Conservation (phyloP, 2,329 filamentous ascomycete species). For the Thelonectria discophora region DNA sequence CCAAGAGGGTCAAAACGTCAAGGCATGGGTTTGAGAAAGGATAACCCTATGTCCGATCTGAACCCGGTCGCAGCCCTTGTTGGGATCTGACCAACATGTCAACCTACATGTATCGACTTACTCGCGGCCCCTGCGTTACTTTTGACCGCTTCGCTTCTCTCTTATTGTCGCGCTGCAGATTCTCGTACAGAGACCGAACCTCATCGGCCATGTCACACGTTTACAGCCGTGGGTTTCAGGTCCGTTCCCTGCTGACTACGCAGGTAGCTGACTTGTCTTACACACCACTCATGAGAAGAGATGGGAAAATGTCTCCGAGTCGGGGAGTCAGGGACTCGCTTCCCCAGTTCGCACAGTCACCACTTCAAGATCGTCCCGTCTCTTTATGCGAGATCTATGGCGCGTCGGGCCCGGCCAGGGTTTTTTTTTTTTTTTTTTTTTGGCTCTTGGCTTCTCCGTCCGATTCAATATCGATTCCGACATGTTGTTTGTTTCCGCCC, state of each 20-base stretch:
- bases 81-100: constrained; percentile 3
- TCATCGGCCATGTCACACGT: constrained; percentile 25
- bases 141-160: neutral
- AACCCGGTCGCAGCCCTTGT: constrained; percentile 15
- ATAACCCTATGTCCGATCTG: constrained; percentile 12
- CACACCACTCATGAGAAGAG: neutral
- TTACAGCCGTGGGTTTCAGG: constrained; percentile 19
- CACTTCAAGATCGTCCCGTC: constrained; percentile 36
- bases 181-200: constrained; percentile 13
- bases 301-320: constrained; percentile 17
- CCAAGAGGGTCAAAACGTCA: constrained; percentile 13
- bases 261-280: neutral
- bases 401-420: constrained; percentile 24
- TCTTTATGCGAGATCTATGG: constrained; percentile 34
- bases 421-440: too few relatives aligned
- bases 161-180: constrained; percentile 23
- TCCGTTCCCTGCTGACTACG: constrained; percentile 20
- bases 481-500: neutral
- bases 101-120: neutral
- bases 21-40: constrained; percentile 15
- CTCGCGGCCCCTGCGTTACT: constrained; percentile 9
- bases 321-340: constrained; percentile 13
- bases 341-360: constrained; percentile 29
- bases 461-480: constrained; percentile 1
- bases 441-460: constrained; percentile 1